Base-by-base conservation (phyloP, 2,329 filamentous ascomycete genomes). In the Botrytis hyacinthi region DNA sequence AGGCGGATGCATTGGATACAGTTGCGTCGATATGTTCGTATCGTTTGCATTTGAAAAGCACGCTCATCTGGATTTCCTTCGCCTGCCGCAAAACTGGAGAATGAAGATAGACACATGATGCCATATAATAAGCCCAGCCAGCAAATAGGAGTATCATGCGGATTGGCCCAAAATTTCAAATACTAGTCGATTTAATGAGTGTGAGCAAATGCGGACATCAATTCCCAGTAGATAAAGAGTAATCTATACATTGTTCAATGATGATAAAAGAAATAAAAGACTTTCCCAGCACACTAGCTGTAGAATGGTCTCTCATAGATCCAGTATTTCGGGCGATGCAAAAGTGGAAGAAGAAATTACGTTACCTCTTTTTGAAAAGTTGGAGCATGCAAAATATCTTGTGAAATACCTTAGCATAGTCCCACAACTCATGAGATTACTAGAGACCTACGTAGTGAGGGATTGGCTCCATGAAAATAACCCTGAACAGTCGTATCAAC, bases 321-420 rank as follows among this genome's bases (percentile, higher is more conserved):
- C 32, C 22, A 60, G 2, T 35, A 37, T 60, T 26, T 37, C 9
- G 20, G 12, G 1, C 20, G 20, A 26, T 35, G 9, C 32, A 22
- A 60, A 12, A 14, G 32, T 26, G 57, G 32, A 60, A 60, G 32
- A 22, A 60, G 10, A 26, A 1, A 20, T 5, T 18, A 29, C 40
- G 7, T 60, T 79, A 84, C 84, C 40, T 82, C 80, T 77, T 81
- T 85, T 26, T 84, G 82, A 72, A 88, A 89, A 0, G 84, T 86
- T 29, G 87, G 87, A 20, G 83, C 83, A 75, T 90, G 88, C 40
- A 89, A 78, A 12, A 87, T 83, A 73, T 87, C 87, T 89, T 74
- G 14, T 14, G 4, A 26, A 59, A 26, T 20, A 4, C 42, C 10
- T 70, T n/a, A 60, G 37, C n/a, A 26, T 60, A 5, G 32, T 26